Conservation (phyloP, 176 grass and related monocot species). For the Musa itinerans region DNA sequence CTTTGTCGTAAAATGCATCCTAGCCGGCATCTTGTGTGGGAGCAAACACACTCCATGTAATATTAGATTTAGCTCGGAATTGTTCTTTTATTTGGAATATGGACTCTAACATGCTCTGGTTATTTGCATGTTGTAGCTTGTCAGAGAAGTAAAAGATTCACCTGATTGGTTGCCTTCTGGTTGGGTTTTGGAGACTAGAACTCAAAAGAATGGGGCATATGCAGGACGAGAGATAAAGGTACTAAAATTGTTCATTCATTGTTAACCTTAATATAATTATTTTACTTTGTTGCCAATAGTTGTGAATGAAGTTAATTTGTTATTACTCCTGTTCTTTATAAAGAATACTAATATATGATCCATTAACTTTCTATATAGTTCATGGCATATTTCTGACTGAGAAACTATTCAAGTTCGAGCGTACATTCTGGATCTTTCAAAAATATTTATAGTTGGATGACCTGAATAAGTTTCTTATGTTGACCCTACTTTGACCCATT, state of each 20-base stretch:
- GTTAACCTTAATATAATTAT: background rate
- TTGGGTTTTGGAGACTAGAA: conserved; percentile 22
- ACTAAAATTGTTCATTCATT: too few species aligned
- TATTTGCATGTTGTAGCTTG: background rate
- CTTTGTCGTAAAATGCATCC: too few species aligned
- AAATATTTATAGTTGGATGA: background rate
- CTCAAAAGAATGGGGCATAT: conserved; percentile 4
- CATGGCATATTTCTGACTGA: background rate
- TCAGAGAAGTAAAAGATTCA: background rate
- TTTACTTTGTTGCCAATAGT: background rate
- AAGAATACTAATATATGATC: too few species aligned
- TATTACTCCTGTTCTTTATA: background rate
- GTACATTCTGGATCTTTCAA: background rate
- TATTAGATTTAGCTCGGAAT: background rate
- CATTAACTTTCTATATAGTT: too few species aligned
- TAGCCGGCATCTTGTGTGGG: too few species aligned
- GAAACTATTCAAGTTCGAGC: background rate
- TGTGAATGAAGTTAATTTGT: background rate
- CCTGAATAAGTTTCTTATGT: background rate
- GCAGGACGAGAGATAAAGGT: conserved; percentile 10
- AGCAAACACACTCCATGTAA: background rate
- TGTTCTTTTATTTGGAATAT: background rate
- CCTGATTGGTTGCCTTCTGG: conserved; percentile 27
- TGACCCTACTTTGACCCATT: background rate
- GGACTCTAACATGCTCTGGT: background rate